Conservation (phyloP, 805 yeast genomes). For the Alloascoidea hylecoeti region DNA sequence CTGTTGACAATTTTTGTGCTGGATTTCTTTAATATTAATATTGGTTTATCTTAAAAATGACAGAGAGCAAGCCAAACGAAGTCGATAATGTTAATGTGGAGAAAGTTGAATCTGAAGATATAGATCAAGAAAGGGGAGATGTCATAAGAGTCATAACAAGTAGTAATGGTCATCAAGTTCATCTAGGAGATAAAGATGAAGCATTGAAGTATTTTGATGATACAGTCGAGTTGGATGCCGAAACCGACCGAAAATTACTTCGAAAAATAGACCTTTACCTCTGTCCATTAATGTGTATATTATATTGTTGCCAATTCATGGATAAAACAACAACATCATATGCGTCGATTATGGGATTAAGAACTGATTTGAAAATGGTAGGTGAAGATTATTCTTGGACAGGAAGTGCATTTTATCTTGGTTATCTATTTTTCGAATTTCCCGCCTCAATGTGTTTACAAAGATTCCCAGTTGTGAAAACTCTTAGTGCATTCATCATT, state of each 20-base stretch:
- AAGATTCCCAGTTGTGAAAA: constrained; percentile 39
- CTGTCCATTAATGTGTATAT: constrained; percentile 32
- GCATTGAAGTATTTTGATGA: no score
- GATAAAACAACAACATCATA: constrained; percentile 40
- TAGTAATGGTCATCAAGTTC: no score
- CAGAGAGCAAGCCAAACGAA: no score
- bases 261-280: constrained; percentile 36
- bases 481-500: constrained; percentile 31
- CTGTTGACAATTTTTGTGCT: no score
- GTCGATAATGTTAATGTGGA: no score
- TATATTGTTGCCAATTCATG: constrained; percentile 41
- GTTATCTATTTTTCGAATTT: constrained; percentile 44
- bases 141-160: no score
- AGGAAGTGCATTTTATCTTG: constrained; percentile 47
- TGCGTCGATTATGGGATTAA: constrained; percentile 38
- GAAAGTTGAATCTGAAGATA: no score
- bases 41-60: no score
- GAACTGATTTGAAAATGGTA: constrained; percentile 27
- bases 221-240: no score
- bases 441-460: constrained; percentile 34
- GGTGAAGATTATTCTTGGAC: constrained; percentile 30
- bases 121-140: no score
- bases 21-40: no score
- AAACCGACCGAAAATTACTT: constrained; percentile 17
- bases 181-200: no score